Evolutionary conservation across 163 green algal species (phyloP).

Genomic region (Chloroidium sp.): DNA sequence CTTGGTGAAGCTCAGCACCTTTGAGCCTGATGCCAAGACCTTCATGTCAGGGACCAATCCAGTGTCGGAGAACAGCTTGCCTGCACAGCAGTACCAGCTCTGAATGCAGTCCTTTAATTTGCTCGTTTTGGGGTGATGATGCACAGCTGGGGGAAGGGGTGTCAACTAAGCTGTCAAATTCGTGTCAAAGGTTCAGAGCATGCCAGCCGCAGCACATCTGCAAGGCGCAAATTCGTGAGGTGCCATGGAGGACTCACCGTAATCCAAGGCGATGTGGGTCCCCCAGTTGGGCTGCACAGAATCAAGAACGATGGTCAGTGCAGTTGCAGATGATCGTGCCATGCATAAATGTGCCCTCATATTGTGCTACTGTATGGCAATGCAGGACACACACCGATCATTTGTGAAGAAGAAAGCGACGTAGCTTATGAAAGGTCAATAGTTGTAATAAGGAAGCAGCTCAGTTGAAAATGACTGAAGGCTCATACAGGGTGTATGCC

Average conservation of each 20-base stretch:
- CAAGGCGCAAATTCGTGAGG: neutral
- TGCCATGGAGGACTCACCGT: conserved; percentile 24
- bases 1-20: conserved; percentile 69
- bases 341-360: too few relatives aligned
- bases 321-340: too few relatives aligned
- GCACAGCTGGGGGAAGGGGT: neutral
- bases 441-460: too few relatives aligned
- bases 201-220: neutral
- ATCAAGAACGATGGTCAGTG: too few relatives aligned
- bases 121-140: too few relatives aligned
- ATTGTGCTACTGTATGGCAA: too few relatives aligned
- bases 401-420: too few relatives aligned
- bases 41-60: conserved; percentile 60
- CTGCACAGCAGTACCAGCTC: conserved; percentile 4
- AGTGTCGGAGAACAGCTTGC: conserved; percentile 44
- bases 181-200: neutral
- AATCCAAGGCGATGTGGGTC: conserved; percentile 49
- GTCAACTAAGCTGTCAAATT: neutral
- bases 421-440: too few relatives aligned
- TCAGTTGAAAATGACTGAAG: too few relatives aligned
- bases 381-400: too few relatives aligned
- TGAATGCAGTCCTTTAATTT: neutral
- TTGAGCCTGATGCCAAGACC: conserved; percentile 50
- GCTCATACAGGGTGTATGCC: too few relatives aligned
- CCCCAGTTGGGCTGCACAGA: conserved; percentile 12